Evolutionary conservation across 1,284 basidiomycete genomes (phyloP).

Genomic region (Prillingera fragicola): DNA sequence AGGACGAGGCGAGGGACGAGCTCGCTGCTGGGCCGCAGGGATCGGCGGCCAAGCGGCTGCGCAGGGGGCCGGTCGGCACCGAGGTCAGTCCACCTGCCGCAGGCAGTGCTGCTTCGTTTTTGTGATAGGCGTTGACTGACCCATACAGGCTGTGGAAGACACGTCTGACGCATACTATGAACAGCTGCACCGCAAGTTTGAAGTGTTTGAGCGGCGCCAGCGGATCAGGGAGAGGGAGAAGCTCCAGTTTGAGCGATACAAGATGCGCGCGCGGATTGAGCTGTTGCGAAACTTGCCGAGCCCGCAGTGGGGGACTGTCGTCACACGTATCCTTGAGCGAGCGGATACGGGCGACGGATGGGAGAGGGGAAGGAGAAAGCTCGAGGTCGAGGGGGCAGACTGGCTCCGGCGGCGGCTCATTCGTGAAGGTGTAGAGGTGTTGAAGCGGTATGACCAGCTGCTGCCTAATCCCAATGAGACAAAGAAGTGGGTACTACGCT

Average conservation of each 20-base stretch:
- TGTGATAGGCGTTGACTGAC: neutral
- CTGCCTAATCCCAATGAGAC: conserved; percentile 10
- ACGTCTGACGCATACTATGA: conserved; percentile 80
- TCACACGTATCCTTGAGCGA: conserved; percentile 18
- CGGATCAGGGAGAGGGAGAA: conserved; percentile 83
- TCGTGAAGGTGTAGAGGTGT: conserved; percentile 39
- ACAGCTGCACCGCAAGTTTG: conserved; percentile 76
- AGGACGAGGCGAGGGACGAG: conserved; percentile 40
- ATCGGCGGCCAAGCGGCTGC: conserved; percentile 30
- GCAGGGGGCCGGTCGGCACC: conserved; percentile 18
- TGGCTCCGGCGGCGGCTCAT: conserved; percentile 39
- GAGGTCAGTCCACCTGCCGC: conserved; percentile 19
- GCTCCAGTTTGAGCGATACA: conserved; percentile 82
- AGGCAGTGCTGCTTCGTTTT: too few relatives aligned
- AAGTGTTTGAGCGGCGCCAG: conserved; percentile 76
- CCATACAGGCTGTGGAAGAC: conserved; percentile 58
- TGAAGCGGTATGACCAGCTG: conserved; percentile 29
- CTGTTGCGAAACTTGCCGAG: conserved; percentile 56
- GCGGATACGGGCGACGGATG: conserved; percentile 15
- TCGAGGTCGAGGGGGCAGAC: conserved; percentile 30
- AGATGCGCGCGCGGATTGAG: conserved; percentile 80
- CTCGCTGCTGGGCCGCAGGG: conserved; percentile 9
- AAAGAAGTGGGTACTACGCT: too few relatives aligned
- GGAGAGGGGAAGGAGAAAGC: conserved; percentile 30
- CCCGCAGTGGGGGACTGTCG: conserved; percentile 26